Base-by-base conservation (phyloP, 2,329 filamentous ascomycete genomes). In the Cercospora citrullina region DNA sequence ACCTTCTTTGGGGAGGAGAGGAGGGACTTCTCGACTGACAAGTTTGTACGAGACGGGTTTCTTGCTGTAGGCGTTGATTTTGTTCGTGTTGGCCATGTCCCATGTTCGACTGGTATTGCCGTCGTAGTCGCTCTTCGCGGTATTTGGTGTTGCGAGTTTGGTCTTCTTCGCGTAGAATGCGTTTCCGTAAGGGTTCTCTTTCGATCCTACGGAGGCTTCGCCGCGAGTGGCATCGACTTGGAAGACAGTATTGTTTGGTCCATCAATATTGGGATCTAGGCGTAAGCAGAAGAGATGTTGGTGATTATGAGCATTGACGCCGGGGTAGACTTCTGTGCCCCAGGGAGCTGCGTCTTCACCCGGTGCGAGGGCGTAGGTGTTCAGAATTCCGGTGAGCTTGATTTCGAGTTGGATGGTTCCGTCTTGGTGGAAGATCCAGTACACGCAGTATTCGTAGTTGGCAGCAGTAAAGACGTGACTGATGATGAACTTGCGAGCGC, bases 401-500 rank as follows among this genome's bases (percentile, higher is more conserved):
- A 97, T 91, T 79, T 97, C 93, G 10, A 94, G 90, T 81, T 97
- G 93, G 71, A 97, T 89, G 0, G 93, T 96, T 42, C 93, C 94
- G 74, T 97, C 94, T 80, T 95, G 93, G 79, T 94, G 92, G 82
- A 96, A 93, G 73, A 93, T 90, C 93, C 92, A 96, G 83, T 94
- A 90, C 4, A 78, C 85, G 75, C 89, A 90, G 80, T 97, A 97
- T 79, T 97, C 94, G 81, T 97, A 97, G 83, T 97, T 97, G 28
- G 94, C 94, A 0, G 94, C 94, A 0, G 94, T 97, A 81, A 97
- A 97, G 77, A 97, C 91, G 74, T 97, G 93, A 72, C 93, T 93
- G 72, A 97, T 86, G 76, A 97, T 86, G 67, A 97, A 87, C 78
- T 95, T 96, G 64, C 93, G 88, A 1, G 90, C 93, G 28, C 94